Evolutionary conservation across 2,329 filamentous ascomycete species (phyloP), one percentile per base, ranked within the genome.

Genomic region (Rhynchosporium agropyri): DNA sequence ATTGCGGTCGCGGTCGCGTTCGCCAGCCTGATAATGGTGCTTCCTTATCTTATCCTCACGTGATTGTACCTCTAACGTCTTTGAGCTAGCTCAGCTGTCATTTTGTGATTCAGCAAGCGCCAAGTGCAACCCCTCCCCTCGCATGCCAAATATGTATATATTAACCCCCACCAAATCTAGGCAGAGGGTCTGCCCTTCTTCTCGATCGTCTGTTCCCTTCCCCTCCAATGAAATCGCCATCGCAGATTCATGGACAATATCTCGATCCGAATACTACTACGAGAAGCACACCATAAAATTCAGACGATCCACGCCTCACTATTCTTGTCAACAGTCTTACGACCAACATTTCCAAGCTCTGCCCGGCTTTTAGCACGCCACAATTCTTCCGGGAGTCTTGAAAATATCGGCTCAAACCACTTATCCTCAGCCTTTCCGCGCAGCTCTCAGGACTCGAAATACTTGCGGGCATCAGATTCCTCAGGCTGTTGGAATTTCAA

Each of bases 361-460:
- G 46, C 36, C 33, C 58, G 33, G 36, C 26, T 15, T 43, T 40
- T 45, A 28, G 56, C 58, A 60, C 49, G 49, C 40, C 59, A 55
- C 42, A 43, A 51, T 55, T 61, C 42, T 29, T 48, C 42, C 46
- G 13, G 31, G 9, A 46, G 43, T 5, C 40, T 53, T 45, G n/a
- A 33, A 28, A 10, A 38, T 61, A 55, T 40, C 38, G 15, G 59
- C 28, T 13, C 36, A 29, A 53, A 60, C 20, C 53, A 46, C 49
- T 53, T 45, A 53, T 49, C 31, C 28, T 53, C 48, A 53, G 36
- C 58, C 49, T 31, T 59, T 40, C 29, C 45, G 33, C 45, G n/a
- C n/a, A 50, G 49, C 8, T 33, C 31, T 15, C 20, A 50, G 33
- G 38, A 6, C 2, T 33, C 31, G 9, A 50, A 29, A 10, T 29